These are phyloP conservation scores for Rhizophagus sp. DNA, from an alignment of 192 early-diverging fungal genomes.

Conservation along the genomic window DNA sequence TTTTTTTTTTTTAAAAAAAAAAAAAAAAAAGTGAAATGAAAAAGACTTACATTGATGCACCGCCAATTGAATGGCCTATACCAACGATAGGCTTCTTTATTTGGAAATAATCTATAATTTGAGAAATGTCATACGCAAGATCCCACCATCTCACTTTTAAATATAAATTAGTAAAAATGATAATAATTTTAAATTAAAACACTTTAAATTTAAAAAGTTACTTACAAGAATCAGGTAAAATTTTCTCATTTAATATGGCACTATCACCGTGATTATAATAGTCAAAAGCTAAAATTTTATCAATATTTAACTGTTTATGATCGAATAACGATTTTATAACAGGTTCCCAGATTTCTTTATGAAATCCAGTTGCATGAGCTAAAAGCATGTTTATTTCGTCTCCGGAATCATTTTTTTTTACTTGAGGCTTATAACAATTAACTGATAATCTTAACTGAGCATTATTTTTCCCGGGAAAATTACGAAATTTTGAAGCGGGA, in stretches of 20 bases:
- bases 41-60: conserved; percentile 34
- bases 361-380: conserved; percentile 61
- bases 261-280: conserved; percentile 61
- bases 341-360: conserved; percentile 60
- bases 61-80: conserved; percentile 61
- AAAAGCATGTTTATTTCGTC: conserved; percentile 40
- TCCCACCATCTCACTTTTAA: conserved; percentile 55
- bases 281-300: conserved; percentile 55
- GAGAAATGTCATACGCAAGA: conserved; percentile 48
- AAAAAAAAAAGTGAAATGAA: conserved; percentile 17
- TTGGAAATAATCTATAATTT: conserved; percentile 44
- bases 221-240: conserved; percentile 42
- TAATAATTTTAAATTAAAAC: too few species aligned
- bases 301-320: conserved; percentile 28
- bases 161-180: not conserved
- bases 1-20: too few species aligned
- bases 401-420: not conserved
- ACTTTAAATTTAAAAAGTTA: not conserved
- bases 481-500: not conserved
- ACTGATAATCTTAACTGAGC: not conserved
- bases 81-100: conserved; percentile 47
- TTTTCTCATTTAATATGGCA: conserved; percentile 49
- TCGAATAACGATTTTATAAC: conserved; percentile 40
- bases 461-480: not conserved
- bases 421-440: not conserved